Evolutionary conservation across 768 basidiomycete genomes (phyloP).

Genomic region (Chalciporus chontae): DNA sequence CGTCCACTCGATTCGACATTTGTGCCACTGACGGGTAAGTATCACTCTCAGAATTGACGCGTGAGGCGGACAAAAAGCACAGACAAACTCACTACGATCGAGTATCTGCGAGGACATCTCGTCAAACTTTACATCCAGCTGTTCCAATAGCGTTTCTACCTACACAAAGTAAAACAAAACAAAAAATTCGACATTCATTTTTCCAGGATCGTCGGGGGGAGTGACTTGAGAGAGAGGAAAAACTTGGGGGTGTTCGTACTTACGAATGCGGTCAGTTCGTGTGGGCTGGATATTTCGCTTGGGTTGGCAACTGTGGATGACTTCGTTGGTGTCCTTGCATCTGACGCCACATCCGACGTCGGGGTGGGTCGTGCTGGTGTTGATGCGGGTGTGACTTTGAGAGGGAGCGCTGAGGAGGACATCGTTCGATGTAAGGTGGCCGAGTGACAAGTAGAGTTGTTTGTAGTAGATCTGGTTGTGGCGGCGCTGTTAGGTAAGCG

Average conservation of each 20-base stretch:
- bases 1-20: slow-evolving; percentile 90
- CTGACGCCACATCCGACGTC: slow-evolving; percentile 20
- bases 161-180: slow-evolving; percentile 33
- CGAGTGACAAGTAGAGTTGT: no score
- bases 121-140: slow-evolving; percentile 88
- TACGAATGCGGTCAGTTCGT: slow-evolving; percentile 93
- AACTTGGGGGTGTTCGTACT: slow-evolving; percentile 32
- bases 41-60: slow-evolving; percentile 7
- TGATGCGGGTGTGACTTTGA: slow-evolving; percentile 56
- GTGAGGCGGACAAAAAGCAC: slow-evolving; percentile 3
- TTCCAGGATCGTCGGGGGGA: background rate
- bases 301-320: slow-evolving; percentile 35
- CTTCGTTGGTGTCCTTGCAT: slow-evolving; percentile 45
- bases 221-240: no score
- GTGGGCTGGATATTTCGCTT: slow-evolving; percentile 84
- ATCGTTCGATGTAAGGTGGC: slow-evolving; percentile 10
- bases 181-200: background rate
- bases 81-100: slow-evolving; percentile 61
- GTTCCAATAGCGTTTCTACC: slow-evolving; percentile 87
- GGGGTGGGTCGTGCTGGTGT: slow-evolving; percentile 45
- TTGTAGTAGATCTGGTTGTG: background rate
- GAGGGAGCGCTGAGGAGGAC: slow-evolving; percentile 59
- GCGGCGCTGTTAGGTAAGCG: slow-evolving; percentile 13
- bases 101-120: slow-evolving; percentile 91
- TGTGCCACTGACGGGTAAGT: slow-evolving; percentile 75